These are phyloP conservation scores for Lenzites betulinus DNA, from an alignment of 768 basidiomycete species.

Conservation along the genomic window DNA sequence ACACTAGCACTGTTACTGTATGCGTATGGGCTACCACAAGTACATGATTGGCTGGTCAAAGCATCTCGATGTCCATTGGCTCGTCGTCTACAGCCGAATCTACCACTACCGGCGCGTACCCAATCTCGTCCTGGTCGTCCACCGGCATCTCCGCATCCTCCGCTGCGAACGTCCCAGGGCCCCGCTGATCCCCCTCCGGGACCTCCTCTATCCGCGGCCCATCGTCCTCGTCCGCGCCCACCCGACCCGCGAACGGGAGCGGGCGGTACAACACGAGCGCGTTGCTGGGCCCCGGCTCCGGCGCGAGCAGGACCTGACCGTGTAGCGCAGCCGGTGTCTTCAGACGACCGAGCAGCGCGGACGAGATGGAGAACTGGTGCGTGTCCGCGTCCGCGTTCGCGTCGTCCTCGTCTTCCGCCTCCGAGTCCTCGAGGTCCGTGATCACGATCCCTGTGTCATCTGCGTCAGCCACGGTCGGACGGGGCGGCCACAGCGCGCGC, in stretches of 20 bases:
- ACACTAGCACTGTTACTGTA: no score
- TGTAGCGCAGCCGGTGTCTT: conserved; percentile 6
- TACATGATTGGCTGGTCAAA: conserved; percentile 21
- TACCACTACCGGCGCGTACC: conserved; percentile 14
- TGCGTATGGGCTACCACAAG: neutral
- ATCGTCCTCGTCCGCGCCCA: conserved; percentile 1
- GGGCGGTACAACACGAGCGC: conserved; percentile 35
- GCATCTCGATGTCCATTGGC: conserved; percentile 32
- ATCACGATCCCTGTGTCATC: conserved; percentile 59
- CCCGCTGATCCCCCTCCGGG: conserved; percentile 2
- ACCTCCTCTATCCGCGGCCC: conserved; percentile 10
- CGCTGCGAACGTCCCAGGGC: neutral
- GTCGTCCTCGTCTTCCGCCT: conserved; percentile 30
- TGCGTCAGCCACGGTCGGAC: conserved; percentile 14
- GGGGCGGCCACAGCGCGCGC: conserved; percentile 1
- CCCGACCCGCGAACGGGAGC: conserved; percentile 3
- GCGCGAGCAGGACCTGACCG: conserved; percentile 7
- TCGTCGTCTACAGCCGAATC: conserved; percentile 27
- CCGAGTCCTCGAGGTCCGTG: conserved; percentile 49
- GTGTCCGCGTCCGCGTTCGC: conserved; percentile 15
- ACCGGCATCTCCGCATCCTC: conserved; percentile 10
- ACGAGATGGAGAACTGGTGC: conserved; percentile 21
- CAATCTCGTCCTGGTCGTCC: conserved; percentile 14
- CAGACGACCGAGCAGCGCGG: conserved; percentile 27
- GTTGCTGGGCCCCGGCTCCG: conserved; percentile 19